Evolutionary conservation across 176 grass and related monocot species (phyloP), one percentile per base, ranked within the genome.

Genomic region (Paspalum notatum): DNA sequence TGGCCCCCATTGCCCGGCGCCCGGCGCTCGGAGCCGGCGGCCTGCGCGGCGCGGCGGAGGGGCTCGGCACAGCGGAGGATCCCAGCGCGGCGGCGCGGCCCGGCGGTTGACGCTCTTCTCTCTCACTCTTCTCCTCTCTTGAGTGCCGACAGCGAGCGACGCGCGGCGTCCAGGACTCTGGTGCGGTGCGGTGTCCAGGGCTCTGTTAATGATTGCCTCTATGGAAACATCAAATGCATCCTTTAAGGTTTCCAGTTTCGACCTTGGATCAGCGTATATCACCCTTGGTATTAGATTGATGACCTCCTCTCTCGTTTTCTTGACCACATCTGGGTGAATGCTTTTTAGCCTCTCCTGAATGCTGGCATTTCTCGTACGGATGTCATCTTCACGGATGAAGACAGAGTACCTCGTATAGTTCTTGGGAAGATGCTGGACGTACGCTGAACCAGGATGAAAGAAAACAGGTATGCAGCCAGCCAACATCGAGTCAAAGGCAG

Each of bases 401-500:
- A 99, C 90, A 4, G 96, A 99, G 67, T 99, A 99, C 10, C 74
- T 85, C 8, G 96, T 91, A 54, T 93, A 99, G 70, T 99, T 99
- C 85, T 90, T 93, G 2, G 93, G 96, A 58, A 99, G 89, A 81
- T 99, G 96, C 96, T 98, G 95, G 62, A 89, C 86, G 24, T 94
- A 98, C 0, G 95, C 95, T 61, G 95, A 98, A 71, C 95, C 95
- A 3, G 95, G 95, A 88, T 98, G 95, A 68, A 98, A 98, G 87
- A 98, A 94, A 85, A 98, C 95, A 62, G 95, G 95, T 77, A 98
- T 84, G 47, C 95, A 98, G 43, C 95, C 95, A n/a, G 95, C 95
- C 71, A 98, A 51, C 80, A 98, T 94, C 0, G 95, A 98, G 71
- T 98, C 95, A 12, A 98, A 98, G 45, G 95, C 92, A 58, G 95